Evolutionary conservation across 345 rosid species (phyloP).

Genomic region (Cardiospermum halicacabum): DNA sequence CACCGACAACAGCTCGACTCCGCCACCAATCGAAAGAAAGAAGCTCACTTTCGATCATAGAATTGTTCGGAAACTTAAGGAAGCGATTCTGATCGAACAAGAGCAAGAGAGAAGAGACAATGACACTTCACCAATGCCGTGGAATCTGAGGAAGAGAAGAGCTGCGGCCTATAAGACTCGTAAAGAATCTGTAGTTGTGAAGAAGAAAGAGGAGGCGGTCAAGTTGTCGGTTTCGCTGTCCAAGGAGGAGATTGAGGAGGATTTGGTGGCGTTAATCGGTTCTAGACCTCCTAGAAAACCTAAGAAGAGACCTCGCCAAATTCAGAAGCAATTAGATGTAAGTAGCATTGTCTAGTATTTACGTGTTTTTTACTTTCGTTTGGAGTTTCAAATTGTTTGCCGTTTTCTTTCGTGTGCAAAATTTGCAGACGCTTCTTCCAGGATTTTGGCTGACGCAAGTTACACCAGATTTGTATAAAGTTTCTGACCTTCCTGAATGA

Average conservation of each 20-base stretch:
- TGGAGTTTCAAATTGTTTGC: too few species aligned
- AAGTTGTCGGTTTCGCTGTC: constrained; percentile 46
- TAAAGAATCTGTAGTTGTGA: background rate
- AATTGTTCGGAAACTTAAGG: constrained; percentile 13
- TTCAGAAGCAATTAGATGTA: constrained; percentile 69
- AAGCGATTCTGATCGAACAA: constrained; percentile 17
- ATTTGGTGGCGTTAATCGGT: constrained; percentile 44
- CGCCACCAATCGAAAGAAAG: constrained; percentile 14
- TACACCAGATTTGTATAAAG: constrained; percentile 47
- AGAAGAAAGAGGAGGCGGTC: constrained; percentile 28
- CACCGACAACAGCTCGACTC: background rate
- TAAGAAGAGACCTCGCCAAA: constrained; percentile 55
- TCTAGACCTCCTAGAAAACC: constrained; percentile 55
- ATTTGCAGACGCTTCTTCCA: constrained; percentile 49
- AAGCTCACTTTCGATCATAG: background rate
- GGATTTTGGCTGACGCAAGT: constrained; percentile 62
- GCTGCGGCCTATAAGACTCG: constrained; percentile 47
- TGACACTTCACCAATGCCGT: constrained; percentile 32
- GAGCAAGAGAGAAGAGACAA: constrained; percentile 6
- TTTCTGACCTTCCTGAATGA: constrained; percentile 49
- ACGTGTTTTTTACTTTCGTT: background rate
- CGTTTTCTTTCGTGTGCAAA: constrained; percentile 7
- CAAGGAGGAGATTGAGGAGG: constrained; percentile 66
- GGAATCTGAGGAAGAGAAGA: constrained; percentile 77
- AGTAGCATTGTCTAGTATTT: background rate